A percentile compares a stretch with the other conserved stretches of the same genome.
Conservation (phyloP, 768 basidiomycete genomes). For the Termitomyces sp. region DNA sequence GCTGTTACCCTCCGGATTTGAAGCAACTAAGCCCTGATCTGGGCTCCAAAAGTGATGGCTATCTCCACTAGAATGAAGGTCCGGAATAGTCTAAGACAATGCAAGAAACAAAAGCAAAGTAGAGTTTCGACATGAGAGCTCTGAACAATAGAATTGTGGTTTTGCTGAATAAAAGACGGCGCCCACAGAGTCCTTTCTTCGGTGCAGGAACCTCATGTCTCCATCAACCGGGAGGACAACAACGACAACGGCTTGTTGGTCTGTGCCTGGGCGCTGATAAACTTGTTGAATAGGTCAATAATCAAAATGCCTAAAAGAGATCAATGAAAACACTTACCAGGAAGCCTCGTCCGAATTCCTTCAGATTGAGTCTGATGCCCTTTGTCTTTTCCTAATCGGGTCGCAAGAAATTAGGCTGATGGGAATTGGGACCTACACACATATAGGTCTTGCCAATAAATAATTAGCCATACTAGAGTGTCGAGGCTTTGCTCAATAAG, state of each 20-base stretch:
- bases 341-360: not conserved
- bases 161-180: not conserved
- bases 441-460: not conserved
- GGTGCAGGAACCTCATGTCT: conserved; percentile 10
- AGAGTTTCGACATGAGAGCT: not conserved
- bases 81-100: not conserved
- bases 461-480: not conserved
- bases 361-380: not conserved
- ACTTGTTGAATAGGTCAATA: not conserved
- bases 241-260: not conserved
- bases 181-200: not conserved
- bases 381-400: not conserved
- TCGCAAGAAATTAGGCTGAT: not conserved
- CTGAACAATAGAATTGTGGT: not conserved
- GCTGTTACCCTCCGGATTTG: too few species aligned
- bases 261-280: conserved; percentile 5
- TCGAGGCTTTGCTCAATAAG: not conserved
- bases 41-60: not conserved
- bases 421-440: not conserved
- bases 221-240: conserved; percentile 3
- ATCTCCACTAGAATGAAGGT: not conserved
- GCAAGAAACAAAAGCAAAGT: not conserved
- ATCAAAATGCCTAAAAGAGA: not conserved
- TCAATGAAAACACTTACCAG: not conserved
- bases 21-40: not conserved